phyloP scores from a whole-genome alignment of 2,329 filamentous ascomycete species.

The Microascus cirrosus region DNA sequence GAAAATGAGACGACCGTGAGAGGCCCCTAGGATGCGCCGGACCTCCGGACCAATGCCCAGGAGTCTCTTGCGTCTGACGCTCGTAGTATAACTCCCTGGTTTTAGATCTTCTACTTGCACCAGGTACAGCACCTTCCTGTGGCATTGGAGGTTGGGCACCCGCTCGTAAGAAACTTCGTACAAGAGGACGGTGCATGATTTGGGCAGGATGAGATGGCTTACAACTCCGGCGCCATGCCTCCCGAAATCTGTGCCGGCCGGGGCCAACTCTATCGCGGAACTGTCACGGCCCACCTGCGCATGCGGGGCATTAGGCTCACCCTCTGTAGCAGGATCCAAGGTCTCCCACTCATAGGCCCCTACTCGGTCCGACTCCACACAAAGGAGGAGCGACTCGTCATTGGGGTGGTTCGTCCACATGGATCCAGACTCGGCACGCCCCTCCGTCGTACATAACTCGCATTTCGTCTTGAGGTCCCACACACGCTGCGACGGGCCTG shows the following conservation, averaged over 20 bases:
- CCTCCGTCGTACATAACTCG: neutral
- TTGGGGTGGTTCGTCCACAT: neutral
- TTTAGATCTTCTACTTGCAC: neutral
- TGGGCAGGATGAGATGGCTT: neutral
- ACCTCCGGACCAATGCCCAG: neutral
- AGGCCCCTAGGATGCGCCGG: neutral
- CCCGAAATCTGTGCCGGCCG: neutral
- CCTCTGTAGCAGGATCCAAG: neutral
- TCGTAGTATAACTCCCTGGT: neutral
- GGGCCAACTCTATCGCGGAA: neutral
- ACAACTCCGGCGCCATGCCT: neutral
- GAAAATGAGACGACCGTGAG: neutral
- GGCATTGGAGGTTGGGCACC: neutral
- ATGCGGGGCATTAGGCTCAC: neutral
- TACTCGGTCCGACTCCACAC: neutral
- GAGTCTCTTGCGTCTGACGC: neutral
- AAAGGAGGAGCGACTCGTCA: neutral
- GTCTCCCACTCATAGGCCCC: neutral
- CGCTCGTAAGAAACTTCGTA: neutral
- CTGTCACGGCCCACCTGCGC: neutral
- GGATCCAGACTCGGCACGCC: neutral
- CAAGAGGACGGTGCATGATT: neutral
- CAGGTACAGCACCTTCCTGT: neutral
- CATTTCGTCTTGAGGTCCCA: neutral
- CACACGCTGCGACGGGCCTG: neutral